Base-by-base conservation (phyloP, 331 rosid species). In the Acacia concinna region DNA sequence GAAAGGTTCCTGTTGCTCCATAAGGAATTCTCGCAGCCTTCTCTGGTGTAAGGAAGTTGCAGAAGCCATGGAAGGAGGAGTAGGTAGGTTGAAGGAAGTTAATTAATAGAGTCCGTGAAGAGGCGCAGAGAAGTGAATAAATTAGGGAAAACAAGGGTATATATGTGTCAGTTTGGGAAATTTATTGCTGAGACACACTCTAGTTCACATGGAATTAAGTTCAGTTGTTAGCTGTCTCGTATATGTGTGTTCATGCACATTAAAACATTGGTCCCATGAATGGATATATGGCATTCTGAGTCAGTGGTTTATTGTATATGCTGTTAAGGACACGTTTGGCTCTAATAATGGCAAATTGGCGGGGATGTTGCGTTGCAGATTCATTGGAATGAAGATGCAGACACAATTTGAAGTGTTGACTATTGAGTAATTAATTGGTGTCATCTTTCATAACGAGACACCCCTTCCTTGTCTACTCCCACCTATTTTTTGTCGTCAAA, bases 1-100 rank as follows among this genome's bases (percentile, higher is more conserved):
- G 75, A 95, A 95, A 67, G 98, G 97, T 20, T 90, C 97, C 85
- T 92, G 96, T 37, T 90, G 84, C 78, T 91, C 89, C 71, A 74
- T 87, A 8, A 91, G 92, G 76, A 91, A 88, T 68, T 91, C 91
- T 74, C 82, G 78, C 2, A 91, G 89, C 34, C 81, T 87, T 71
- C 85, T 95, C 31, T 31, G 83, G 30, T 87, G 85, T 69, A 81
- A 85, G 59, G 89, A 23, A 59, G 76, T 67, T 73, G 85, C 21
- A 78, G 90, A 86, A 75, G 91, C 90, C 96, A 90, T 94, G 73
- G 56, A 73, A 73, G 75, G 75, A 21, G 37, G 52, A 2, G 2
- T 17, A 37, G 60, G 5, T 11, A 27, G 18, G 81, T 56, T 79
- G 79, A 23, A 52, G 27, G 59, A 49, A 67, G 80, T 79, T 3